Conservation (phyloP, 352 stramenopile genomes). For the Thalassiosira allenii region DNA sequence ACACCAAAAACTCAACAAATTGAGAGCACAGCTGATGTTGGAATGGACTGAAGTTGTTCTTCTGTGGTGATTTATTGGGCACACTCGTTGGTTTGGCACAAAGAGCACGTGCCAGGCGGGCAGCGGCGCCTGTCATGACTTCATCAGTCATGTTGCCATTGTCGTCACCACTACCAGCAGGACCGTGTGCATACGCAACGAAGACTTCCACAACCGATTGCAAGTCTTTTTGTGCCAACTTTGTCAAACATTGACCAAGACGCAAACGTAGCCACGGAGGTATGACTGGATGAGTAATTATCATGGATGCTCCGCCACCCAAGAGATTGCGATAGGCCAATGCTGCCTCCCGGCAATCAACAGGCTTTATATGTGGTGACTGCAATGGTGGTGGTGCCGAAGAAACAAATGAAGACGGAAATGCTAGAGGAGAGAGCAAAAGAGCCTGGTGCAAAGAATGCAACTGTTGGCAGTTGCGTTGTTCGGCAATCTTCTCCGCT, state of each 20-base stretch:
- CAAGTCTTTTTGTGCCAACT: constrained; percentile 70
- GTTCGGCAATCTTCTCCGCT: constrained; percentile 24
- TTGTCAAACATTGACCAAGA: constrained; percentile 67
- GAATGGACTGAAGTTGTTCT: constrained; percentile 15
- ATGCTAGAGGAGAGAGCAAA: constrained; percentile 34
- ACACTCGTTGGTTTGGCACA: constrained; percentile 39
- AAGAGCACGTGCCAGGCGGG: constrained; percentile 54
- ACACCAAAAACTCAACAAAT: constrained; percentile 64
- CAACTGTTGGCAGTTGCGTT: constrained; percentile 22
- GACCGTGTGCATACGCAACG: constrained; percentile 52
- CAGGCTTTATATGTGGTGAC: neutral
- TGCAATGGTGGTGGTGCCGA: neutral
- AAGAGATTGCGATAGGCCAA: constrained; percentile 55
- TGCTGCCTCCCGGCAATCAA: constrained; percentile 58
- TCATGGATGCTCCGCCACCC: constrained; percentile 51
- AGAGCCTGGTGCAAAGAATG: constrained; percentile 39
- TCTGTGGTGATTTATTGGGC: constrained; percentile 7
- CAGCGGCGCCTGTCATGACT: constrained; percentile 55
- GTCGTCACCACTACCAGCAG: constrained; percentile 19
- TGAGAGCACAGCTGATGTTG: constrained; percentile 51
- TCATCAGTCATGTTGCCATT: constrained; percentile 34
- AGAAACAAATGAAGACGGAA: constrained; percentile 40
- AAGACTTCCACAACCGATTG: constrained; percentile 80
- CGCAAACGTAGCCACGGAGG: constrained; percentile 72
- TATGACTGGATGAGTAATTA: constrained; percentile 25